Evolutionary conservation across 2,329 filamentous ascomycete species (phyloP).

Genomic region (Ascomycota sp.): DNA sequence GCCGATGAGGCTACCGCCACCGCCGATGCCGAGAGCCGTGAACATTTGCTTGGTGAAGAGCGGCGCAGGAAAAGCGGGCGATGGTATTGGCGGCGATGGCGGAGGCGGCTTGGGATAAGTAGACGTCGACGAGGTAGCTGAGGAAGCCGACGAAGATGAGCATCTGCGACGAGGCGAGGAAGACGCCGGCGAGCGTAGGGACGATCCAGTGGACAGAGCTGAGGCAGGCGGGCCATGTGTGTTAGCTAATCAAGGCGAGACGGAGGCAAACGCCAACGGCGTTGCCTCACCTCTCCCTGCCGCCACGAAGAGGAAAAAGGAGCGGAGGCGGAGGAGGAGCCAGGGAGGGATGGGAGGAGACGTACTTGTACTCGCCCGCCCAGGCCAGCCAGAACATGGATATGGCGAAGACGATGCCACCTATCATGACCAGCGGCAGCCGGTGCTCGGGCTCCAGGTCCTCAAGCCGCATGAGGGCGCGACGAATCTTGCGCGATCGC

Average conservation of each 20-base stretch:
- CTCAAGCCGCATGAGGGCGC: constrained; percentile 12
- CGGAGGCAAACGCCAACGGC: too few relatives aligned
- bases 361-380: constrained; percentile 28
- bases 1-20: constrained; percentile 52
- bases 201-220: constrained; percentile 45
- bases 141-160: constrained; percentile 66
- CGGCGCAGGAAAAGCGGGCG: constrained; percentile 64
- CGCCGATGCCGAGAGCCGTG: constrained; percentile 47
- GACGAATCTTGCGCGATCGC: constrained; percentile 16
- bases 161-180: constrained; percentile 64
- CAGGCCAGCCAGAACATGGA: constrained; percentile 44
- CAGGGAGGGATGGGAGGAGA: too few relatives aligned
- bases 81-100: constrained; percentile 69
- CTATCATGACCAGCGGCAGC: constrained; percentile 37
- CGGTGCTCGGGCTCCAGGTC: constrained; percentile 25
- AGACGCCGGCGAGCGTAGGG: constrained; percentile 48
- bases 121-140: constrained; percentile 48
- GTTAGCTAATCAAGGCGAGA: too few relatives aligned
- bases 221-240: too few relatives aligned
- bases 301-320: too few relatives aligned
- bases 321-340: too few relatives aligned
- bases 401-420: constrained; percentile 29
- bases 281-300: too few relatives aligned
- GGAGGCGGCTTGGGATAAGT: constrained; percentile 55
- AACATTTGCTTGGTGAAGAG: constrained; percentile 76